Evolutionary conservation across 192 early-diverging fungal genomes (phyloP).

Genomic region (Lobulomyces angularis): DNA sequence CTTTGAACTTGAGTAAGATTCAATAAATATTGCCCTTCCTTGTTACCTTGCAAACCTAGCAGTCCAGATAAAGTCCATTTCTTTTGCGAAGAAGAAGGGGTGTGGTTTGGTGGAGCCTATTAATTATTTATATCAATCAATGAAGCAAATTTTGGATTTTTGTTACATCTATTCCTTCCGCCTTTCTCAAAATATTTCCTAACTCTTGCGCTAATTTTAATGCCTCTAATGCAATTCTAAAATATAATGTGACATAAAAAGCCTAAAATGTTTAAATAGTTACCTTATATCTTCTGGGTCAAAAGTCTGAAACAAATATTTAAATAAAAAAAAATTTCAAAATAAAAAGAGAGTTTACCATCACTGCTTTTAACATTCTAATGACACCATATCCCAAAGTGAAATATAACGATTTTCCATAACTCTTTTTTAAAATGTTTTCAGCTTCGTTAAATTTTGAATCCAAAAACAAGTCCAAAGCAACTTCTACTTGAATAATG

Average conservation of each 20-base stretch:
- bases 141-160: too few relatives aligned
- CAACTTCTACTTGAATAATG: conserved; percentile 38
- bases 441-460: conserved; percentile 61
- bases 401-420: conserved; percentile 52
- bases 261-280: too few relatives aligned
- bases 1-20: conserved; percentile 29
- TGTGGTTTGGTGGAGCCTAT: too few relatives aligned
- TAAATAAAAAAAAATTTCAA: too few relatives aligned
- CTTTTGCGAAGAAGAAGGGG: too few relatives aligned
- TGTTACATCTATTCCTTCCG: conserved; percentile 10
- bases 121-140: too few relatives aligned
- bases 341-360: too few relatives aligned
- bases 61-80: conserved; percentile 31
- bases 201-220: conserved; percentile 51
- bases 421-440: conserved; percentile 31
- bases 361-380: conserved; percentile 49
- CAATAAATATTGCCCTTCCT: conserved; percentile 23
- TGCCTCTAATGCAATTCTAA: conserved; percentile 41
- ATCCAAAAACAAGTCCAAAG: conserved; percentile 66
- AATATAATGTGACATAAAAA: too few relatives aligned
- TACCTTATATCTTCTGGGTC: conserved; percentile 60
- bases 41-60: conserved; percentile 33
- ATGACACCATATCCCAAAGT: conserved; percentile 63
- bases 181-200: conserved; percentile 48
- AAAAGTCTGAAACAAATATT: too few relatives aligned